Conservation (phyloP, 345 rosid genomes). For the Eucalyptus polyanthemos region DNA sequence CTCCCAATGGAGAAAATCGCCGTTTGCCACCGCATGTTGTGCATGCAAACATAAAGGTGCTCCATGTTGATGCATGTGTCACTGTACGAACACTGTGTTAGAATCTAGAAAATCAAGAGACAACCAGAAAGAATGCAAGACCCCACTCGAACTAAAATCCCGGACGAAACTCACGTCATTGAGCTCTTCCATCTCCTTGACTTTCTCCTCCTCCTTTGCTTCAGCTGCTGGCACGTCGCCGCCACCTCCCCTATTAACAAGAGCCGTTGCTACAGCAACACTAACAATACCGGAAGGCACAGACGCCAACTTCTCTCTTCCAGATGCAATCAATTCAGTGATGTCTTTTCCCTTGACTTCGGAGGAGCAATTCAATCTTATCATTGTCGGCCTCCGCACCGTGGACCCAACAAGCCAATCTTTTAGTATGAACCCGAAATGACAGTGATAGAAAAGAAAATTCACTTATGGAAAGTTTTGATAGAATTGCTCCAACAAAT, state of each 20-base stretch:
- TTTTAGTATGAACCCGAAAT: not conserved
- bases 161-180: too few species aligned
- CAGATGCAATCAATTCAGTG: conserved; percentile 67
- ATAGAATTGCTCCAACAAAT: not conserved
- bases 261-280: conserved; percentile 24
- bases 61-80: not conserved
- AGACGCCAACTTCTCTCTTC: conserved; percentile 75
- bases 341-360: conserved; percentile 60
- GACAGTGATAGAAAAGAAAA: not conserved
- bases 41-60: not conserved
- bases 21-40: not conserved
- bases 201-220: conserved; percentile 69
- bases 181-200: not conserved
- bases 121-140: not conserved
- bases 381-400: conserved; percentile 58
- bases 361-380: conserved; percentile 42
- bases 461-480: not conserved
- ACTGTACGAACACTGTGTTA: not conserved
- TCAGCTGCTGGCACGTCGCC: conserved; percentile 36
- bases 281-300: conserved; percentile 57
- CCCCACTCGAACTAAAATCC: too few species aligned
- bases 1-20: not conserved
- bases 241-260: conserved; percentile 20
- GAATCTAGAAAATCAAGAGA: not conserved
- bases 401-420: not conserved